Evolutionary conservation across 306 rosid species (phyloP), one percentile per base, ranked within the genome.

Genomic region (Castanea sativa): DNA sequence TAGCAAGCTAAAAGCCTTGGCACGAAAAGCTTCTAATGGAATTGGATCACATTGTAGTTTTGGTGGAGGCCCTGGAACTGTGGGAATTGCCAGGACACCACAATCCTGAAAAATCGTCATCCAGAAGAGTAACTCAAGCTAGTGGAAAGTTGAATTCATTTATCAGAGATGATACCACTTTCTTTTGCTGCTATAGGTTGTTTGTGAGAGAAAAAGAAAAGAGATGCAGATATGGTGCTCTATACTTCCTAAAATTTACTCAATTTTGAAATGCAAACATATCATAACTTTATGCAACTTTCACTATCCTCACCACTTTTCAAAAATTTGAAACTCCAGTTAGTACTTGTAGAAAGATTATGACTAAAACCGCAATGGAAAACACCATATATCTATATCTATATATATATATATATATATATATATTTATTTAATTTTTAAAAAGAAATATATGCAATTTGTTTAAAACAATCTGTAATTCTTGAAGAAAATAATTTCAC

Each of bases 21-120:
- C 89, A 53, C 92, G 97, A 64, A 88, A 93, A 23, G 41, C 32
- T 30, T 87, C 96, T 21, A 90, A 82, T 25, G 87, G 83, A 19
- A 84, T 73, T 81, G 92, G 10, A 60, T 84, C 82, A 60, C 88
- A 86, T 73, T 76, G 86, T 29, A 86, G 82, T 82, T 89, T 93
- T 65, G 98, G 99, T 52, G 99, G 99, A 53, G 91, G 84, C 18
- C 96, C 97, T 41, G 94, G 97, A 76, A 93, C 92, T 12, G 97
- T 93, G 43, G 99, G 98, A 76, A 95, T 85, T 65, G 87, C 86
- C 55, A 93, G 96, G 80, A 93, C 89, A 52, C 97, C 97, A 19
- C 55, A 81, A 78, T 93, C 98, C 99, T 95, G 87, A 82, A 76
- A 12, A 27, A 67, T 20, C 69, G 25, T 61, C 68, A 38, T 3